Percentiles rank a stretch among this genome's conserved stretches.
Conservation (phyloP, 441 rosid species). For the Euphorbia corollata region DNA sequence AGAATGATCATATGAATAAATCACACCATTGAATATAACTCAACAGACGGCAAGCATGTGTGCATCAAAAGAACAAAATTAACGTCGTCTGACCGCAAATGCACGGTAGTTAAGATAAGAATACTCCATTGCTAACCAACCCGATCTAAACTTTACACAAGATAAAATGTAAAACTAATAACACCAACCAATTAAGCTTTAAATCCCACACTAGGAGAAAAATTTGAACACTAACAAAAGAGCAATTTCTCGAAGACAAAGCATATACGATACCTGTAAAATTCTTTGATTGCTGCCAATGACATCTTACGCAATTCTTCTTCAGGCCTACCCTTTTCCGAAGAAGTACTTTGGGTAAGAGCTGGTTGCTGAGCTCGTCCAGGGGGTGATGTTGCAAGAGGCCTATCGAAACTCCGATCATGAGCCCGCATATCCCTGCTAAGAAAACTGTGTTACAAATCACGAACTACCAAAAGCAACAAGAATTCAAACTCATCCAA, state of each 20-base stretch:
- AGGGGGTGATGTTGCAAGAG: slow-evolving; percentile 45
- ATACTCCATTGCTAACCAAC: neutral
- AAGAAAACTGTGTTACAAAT: slow-evolving; percentile 38
- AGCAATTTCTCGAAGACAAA: slow-evolving; percentile 6
- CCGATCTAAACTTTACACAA: neutral
- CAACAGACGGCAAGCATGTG: neutral
- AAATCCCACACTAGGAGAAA: too few relatives aligned
- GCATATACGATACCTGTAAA: slow-evolving; percentile 57
- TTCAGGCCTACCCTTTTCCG: slow-evolving; percentile 50
- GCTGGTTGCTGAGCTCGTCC: slow-evolving; percentile 36
- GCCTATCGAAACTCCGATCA: slow-evolving; percentile 50
- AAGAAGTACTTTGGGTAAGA: slow-evolving; percentile 33
- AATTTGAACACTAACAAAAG: neutral
- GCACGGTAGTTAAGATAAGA: neutral
- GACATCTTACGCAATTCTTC: slow-evolving; percentile 56
- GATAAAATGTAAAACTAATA: neutral
- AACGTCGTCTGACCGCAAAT: neutral
- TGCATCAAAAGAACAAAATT: neutral
- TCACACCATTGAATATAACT: neutral
- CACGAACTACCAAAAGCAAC: slow-evolving; percentile 39
- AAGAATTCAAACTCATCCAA: slow-evolving; percentile 46
- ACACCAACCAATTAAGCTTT: too few relatives aligned
- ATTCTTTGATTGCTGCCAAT: slow-evolving; percentile 76
- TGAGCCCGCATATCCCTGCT: slow-evolving; percentile 43
- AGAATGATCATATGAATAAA: neutral